Base-by-base conservation (phyloP, 768 basidiomycete species). In the Auricularia sp. region DNA sequence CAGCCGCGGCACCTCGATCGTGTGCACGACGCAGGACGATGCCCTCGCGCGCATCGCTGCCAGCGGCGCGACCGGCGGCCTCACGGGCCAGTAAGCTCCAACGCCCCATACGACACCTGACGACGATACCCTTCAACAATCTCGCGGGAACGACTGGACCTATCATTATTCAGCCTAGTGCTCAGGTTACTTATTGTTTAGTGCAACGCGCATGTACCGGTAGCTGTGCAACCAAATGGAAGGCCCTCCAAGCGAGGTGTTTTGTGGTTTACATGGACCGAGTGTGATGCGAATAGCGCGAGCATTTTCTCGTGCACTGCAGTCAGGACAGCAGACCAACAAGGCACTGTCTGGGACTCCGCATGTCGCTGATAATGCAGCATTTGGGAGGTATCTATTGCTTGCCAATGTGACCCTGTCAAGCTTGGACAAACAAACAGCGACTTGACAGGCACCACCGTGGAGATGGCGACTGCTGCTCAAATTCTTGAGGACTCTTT, bases 1-100 rank as follows among this genome's bases (percentile, higher is more conserved):
- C 71, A 72, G 74, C 2, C 65, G 78, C 0, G 85, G 84, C 44
- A 84, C 83, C 8, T 76, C 68, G 44, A 76, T 85, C 64, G 76
- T 80, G 36, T 86, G 84, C 72, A 81, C 80, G 1, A 81, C 83
- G 5, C 71, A 75, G 59, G 74, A 74, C 21, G 82, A 86, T 71
- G 67, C 78, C 23, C 74, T 77, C 62, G 71, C 76, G 3, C 83
- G 83, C 34, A 81, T 84, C 65, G 76, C 76, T 11, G 73, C 70
- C 34, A 75, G 79, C 36, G 81, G 82, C 54, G 83, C 78, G 11
- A 65, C 71, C 6, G 80, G 81, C 58, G 82, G 80, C 6, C 64
- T 81, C 16, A 71, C 73, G 35, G 78, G 80, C 34, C 29, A 59
- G 23, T 59, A 35, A 59, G 29, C 1, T 0, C 53, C 47, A 51